phyloP scores from a whole-genome alignment of 805 yeast genomes.

The Teunomyces kruisii region DNA sequence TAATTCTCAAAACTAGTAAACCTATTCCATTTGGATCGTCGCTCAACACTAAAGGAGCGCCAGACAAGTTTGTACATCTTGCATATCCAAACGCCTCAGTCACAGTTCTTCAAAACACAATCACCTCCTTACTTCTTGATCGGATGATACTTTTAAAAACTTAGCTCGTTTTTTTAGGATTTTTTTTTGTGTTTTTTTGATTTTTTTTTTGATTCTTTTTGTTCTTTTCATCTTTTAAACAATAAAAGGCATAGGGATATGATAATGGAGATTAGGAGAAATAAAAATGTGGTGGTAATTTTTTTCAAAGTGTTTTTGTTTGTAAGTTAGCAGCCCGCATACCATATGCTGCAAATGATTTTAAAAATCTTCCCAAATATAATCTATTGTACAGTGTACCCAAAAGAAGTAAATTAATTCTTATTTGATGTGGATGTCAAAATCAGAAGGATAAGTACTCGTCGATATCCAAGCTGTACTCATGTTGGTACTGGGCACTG shows the following conservation, averaged over 20 bases:
- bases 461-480: constrained; percentile 21
- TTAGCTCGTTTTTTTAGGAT: constrained; percentile 15
- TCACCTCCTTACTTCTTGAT: background rate
- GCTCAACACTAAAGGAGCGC: constrained; percentile 11
- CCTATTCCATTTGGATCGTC: constrained; percentile 1
- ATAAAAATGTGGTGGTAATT: no score
- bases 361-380: background rate
- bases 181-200: constrained; percentile 7
- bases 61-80: background rate
- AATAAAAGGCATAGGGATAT: background rate
- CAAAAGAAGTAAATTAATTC: background rate
- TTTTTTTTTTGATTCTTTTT: constrained; percentile 5
- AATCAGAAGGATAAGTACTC: constrained; percentile 31
- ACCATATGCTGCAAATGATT: background rate
- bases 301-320: background rate
- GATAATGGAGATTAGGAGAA: no score
- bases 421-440: background rate
- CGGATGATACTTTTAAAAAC: constrained; percentile 5
- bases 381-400: constrained; percentile 1
- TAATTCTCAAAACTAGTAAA: background rate
- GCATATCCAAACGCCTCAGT: constrained; percentile 3
- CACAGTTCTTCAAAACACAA: background rate
- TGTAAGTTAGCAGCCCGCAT: background rate
- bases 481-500: constrained; percentile 11
- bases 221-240: constrained; percentile 2